phyloP scores from a whole-genome alignment of 495 filamentous ascomycete species.

The Clavariopsis aquatica region DNA sequence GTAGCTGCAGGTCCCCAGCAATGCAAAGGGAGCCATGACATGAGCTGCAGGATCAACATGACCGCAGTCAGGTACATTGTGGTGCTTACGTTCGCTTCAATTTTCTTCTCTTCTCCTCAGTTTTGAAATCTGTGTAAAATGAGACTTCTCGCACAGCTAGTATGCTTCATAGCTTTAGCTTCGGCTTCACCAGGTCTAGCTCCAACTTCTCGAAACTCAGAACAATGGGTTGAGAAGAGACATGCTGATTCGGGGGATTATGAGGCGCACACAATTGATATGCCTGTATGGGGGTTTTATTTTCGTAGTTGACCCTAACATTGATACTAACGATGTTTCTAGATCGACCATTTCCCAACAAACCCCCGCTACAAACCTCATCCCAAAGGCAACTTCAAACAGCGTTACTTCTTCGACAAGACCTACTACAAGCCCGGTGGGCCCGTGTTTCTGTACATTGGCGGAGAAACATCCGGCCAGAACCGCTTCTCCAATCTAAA shows the following conservation, averaged over 20 bases:
- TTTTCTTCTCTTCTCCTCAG: background rate
- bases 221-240: conserved; percentile 6
- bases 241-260: conserved; percentile 10
- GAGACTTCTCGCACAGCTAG: background rate
- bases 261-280: conserved; percentile 23
- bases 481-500: conserved; percentile 53
- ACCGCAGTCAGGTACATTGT: conserved; percentile 1
- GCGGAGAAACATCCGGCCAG: conserved; percentile 61
- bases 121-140: background rate
- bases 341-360: conserved; percentile 73
- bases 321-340: no score
- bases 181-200: conserved; percentile 1
- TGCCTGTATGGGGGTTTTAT: conserved; percentile 13
- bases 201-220: background rate
- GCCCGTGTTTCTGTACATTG: conserved; percentile 67
- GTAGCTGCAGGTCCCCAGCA: background rate
- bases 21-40: conserved; percentile 1
- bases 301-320: no score
- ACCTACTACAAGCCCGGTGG: conserved; percentile 66
- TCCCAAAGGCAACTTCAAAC: conserved; percentile 56
- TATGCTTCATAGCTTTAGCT: background rate
- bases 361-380: conserved; percentile 67
- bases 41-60: background rate
- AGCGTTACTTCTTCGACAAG: conserved; percentile 73
- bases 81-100: background rate